These are phyloP conservation scores for Cornus suecica DNA, from an alignment of 148 eudicot species.

Conservation along the genomic window DNA sequence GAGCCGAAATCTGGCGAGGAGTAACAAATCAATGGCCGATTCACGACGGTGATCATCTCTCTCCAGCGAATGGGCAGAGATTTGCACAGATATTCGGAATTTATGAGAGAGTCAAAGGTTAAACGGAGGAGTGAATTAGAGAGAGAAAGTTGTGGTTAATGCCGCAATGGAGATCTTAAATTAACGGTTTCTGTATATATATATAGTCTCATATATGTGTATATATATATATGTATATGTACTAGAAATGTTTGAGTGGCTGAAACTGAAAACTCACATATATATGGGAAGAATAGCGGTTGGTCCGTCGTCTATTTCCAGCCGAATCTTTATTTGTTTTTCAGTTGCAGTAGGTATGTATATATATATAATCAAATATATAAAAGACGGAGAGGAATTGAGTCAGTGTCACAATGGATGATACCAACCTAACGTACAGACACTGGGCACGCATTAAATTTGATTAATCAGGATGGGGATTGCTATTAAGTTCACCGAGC, in stretches of 20 bases:
- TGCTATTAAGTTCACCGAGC: neutral
- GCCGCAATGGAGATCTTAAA: neutral
- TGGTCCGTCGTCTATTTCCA: neutral
- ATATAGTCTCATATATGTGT: neutral
- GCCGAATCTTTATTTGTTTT: neutral
- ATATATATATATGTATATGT: neutral
- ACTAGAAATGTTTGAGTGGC: neutral
- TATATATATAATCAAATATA: no score
- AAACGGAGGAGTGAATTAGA: neutral
- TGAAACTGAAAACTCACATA: neutral
- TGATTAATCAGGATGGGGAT: neutral
- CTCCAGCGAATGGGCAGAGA: neutral
- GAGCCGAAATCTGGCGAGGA: neutral
- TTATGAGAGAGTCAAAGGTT: neutral
- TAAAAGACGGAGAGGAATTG: neutral
- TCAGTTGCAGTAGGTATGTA: neutral
- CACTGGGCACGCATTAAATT: no score
- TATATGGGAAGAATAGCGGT: neutral
- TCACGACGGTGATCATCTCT: conserved; percentile 21
- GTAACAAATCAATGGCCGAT: neutral
- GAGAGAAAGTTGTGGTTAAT: conserved; percentile 9
- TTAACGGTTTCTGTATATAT: neutral
- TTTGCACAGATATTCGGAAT: neutral
- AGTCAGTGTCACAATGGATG: neutral
- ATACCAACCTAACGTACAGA: neutral